Evolutionary conservation across 495 filamentous ascomycete genomes (phyloP), one percentile per base, ranked within the genome.

Genomic region (Arthonia radiata): DNA sequence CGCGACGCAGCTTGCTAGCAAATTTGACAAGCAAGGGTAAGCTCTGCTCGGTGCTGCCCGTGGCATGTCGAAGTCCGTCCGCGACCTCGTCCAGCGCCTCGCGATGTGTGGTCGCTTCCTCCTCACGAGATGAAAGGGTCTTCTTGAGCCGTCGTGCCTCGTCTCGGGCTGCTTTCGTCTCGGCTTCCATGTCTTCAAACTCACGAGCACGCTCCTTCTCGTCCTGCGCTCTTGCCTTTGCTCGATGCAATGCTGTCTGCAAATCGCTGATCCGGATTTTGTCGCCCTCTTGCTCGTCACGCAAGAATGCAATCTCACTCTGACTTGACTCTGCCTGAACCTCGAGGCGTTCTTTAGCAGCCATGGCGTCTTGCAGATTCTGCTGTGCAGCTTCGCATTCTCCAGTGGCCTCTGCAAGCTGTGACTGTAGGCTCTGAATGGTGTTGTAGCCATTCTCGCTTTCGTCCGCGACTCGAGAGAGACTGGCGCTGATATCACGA

Each of bases 191-290:
- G 25, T 73, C 61, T 39, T 90, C 80, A 9, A 91, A 53, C 34
- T 91, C 81, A 23, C 60, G 57, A 17, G 64, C 57, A 25, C 73
- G 68, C 25, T 91, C 82, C 40, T 66, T 70, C 40, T 93, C 81
- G 25, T 78, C 81, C 21, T 68, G 58, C 16, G 92, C 50, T 17
- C 52, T 60, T 34, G 71, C 58, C 42, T 79, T 64, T 30, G 67
- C 61, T 18, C 64, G 69, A 44, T 77, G 75, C 9, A 92, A 52
- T 13, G 68, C 63, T 6, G 71, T 71, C 39, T 92, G 79, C 3
- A 94, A 54, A 36, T 93, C 77, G 13, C 86, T 80, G 36, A 94
- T 97, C 46, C 79, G 79, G 42, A 97, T 93, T 61, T 94, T 97
- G 47, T 97, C 89, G 18, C 63, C 69, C 46, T 97, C 86, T 53